Percentiles rank a stretch among this genome's conserved stretches.
These are phyloP conservation scores for Mayamaea pseudoterrestris DNA, from an alignment of 108 stramenopile genomes.

Conservation along the genomic window DNA sequence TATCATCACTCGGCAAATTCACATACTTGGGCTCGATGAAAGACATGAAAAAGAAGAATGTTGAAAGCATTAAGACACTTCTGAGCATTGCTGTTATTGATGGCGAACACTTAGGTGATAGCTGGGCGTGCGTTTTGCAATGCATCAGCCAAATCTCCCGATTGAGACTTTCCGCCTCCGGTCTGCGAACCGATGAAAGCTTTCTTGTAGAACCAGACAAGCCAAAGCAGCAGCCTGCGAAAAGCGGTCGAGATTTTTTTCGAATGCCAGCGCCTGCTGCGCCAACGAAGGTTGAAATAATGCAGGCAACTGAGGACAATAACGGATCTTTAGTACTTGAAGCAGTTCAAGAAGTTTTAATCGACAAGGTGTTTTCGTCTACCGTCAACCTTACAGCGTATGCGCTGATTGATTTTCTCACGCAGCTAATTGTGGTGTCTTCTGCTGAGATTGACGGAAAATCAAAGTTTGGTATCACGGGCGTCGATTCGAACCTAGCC, in stretches of 20 bases:
- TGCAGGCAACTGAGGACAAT: constrained; percentile 58
- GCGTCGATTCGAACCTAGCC: constrained; percentile 15
- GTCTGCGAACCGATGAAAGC: constrained; percentile 79
- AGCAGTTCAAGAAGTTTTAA: constrained; percentile 72
- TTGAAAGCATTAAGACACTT: constrained; percentile 86
- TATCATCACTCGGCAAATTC: constrained; percentile 92
- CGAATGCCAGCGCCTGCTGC: not conserved
- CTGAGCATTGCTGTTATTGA: constrained; percentile 86
- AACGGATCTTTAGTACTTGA: constrained; percentile 73
- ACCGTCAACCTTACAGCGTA: constrained; percentile 68
- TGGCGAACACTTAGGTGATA: constrained; percentile 89
- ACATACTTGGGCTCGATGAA: constrained; percentile 84
- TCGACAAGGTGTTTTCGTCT: constrained; percentile 87
- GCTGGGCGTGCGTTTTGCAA: constrained; percentile 92
- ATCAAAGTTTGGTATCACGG: constrained; percentile 58
- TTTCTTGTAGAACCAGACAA: constrained; percentile 38
- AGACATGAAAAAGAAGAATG: constrained; percentile 91
- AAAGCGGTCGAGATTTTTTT: constrained; percentile 6
- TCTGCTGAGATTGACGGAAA: constrained; percentile 73
- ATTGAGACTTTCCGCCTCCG: constrained; percentile 68
- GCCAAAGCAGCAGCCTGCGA: not conserved
- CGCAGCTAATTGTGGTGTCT: constrained; percentile 79
- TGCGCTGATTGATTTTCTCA: constrained; percentile 79
- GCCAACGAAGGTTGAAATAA: constrained; percentile 16
- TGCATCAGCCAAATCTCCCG: constrained; percentile 91